Conservation (phyloP, 1,139 yeast genomes). For the Barnettozyma hawaiiensis region DNA sequence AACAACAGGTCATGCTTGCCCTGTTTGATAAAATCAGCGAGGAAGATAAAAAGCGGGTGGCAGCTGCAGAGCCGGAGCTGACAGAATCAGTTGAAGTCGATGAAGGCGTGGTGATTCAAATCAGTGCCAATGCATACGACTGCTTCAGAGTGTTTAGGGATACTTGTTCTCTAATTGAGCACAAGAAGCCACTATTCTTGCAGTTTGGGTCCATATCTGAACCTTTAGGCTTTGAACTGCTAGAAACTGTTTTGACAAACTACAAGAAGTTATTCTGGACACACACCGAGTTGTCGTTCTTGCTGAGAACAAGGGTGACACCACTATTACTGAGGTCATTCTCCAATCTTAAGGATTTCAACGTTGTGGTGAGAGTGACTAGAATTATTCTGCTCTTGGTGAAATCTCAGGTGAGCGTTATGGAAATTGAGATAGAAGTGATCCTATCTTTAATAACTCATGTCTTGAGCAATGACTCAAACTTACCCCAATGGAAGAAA, state of each 20-base stretch:
- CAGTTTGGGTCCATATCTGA: conserved; percentile 52
- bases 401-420: conserved; percentile 50
- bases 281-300: conserved; percentile 58
- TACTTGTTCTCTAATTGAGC: conserved; percentile 62
- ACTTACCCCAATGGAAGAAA: conserved; percentile 62
- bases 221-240: conserved; percentile 69
- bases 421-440: conserved; percentile 77
- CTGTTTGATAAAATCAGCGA: conserved; percentile 60
- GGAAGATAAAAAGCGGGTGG: conserved; percentile 37
- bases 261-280: conserved; percentile 51
- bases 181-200: conserved; percentile 47
- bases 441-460: conserved; percentile 71
- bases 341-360: conserved; percentile 56
- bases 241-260: conserved; percentile 56
- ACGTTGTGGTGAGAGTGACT: conserved; percentile 66
- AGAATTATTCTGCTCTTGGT: conserved; percentile 62
- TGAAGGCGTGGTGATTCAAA: conserved; percentile 36
- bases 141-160: conserved; percentile 66
- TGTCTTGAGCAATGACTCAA: conserved; percentile 45
- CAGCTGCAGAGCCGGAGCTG: conserved; percentile 15
- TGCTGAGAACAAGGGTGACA: conserved; percentile 61
- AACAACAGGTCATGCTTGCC: conserved; percentile 75
- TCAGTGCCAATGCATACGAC: conserved; percentile 57
- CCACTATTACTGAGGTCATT: conserved; percentile 70
- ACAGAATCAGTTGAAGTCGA: conserved; percentile 31